A percentile compares a stretch with the other conserved stretches of the same genome.
Evolutionary conservation across 768 basidiomycete genomes (phyloP).

Genomic region (Phylloporus arenicola): DNA sequence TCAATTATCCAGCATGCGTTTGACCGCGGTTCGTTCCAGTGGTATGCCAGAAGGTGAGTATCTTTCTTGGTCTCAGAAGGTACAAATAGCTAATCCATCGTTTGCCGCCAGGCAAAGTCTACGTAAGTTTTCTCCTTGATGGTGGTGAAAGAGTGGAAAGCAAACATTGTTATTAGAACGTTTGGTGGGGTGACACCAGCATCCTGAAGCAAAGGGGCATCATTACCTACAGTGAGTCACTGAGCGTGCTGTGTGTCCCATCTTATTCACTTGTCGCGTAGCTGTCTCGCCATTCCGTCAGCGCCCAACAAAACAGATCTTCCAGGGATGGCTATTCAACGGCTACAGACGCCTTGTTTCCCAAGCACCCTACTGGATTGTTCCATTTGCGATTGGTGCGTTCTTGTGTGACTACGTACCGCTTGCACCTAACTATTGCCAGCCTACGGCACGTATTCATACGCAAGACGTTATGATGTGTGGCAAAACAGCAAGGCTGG

Average conservation of each 20-base stretch:
- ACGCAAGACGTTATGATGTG: conserved; percentile 65
- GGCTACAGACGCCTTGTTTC: conserved; percentile 72
- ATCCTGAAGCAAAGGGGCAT: conserved; percentile 72
- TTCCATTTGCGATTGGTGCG: conserved; percentile 77
- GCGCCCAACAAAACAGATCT: conserved; percentile 62
- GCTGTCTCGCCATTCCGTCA: conserved; percentile 82
- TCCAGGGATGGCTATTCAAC: conserved; percentile 79
- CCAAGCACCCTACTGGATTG: conserved; percentile 71
- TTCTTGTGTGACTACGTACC: conserved; percentile 10
- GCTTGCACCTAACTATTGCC: neutral
- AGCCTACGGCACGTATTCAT: conserved; percentile 78
- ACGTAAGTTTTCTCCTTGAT: conserved; percentile 49
- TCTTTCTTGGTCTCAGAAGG: neutral
- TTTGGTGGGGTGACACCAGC: conserved; percentile 87
- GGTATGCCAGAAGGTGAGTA: conserved; percentile 84
- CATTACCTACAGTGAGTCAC: conserved; percentile 69
- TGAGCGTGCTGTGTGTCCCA: neutral
- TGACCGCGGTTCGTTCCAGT: conserved; percentile 49
- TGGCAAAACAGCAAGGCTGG: conserved; percentile 81
- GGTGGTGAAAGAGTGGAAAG: neutral
- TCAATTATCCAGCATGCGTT: conserved; percentile 38
- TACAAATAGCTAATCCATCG: conserved; percentile 1
- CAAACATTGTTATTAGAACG: conserved; percentile 44
- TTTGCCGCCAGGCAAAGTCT: conserved; percentile 59
- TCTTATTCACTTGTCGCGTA: conserved; percentile 27